Percentiles rank a stretch among this genome's conserved stretches.
phyloP scores from a whole-genome alignment of 1,139 yeast genomes.

The Debaryomyces fabryi region DNA sequence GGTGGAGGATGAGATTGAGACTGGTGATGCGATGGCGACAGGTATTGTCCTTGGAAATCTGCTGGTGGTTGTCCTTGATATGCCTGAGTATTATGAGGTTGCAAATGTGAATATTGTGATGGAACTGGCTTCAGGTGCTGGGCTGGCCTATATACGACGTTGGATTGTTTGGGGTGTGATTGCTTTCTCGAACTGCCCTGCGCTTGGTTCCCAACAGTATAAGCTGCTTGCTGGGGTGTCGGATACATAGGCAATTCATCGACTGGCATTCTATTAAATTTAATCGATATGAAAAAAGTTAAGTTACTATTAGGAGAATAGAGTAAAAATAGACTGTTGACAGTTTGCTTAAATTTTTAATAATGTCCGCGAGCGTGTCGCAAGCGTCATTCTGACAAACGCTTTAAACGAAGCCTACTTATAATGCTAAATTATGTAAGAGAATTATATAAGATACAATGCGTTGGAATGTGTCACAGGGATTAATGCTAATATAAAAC shows the following conservation, averaged over 20 bases:
- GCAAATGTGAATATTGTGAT: slow-evolving; percentile 15
- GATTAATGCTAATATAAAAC: not conserved
- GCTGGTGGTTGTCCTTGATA: slow-evolving; percentile 17
- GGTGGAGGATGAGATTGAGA: slow-evolving; percentile 16
- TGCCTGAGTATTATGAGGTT: slow-evolving; percentile 9
- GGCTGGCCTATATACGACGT: slow-evolving; percentile 20
- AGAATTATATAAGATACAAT: not conserved
- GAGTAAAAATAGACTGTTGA: slow-evolving; percentile 1
- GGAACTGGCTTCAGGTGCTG: slow-evolving; percentile 17
- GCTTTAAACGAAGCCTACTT: not conserved
- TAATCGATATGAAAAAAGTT: slow-evolving; percentile 1
- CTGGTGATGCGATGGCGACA: slow-evolving; percentile 19
- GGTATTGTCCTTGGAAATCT: slow-evolving; percentile 20
- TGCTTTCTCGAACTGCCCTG: slow-evolving; percentile 21
- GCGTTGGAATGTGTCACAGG: not conserved
- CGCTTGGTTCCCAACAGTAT: slow-evolving; percentile 29
- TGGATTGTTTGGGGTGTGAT: slow-evolving; percentile 12
- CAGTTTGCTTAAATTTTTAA: slow-evolving; percentile 2
- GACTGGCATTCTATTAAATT: slow-evolving; percentile 24
- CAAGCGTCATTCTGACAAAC: not conserved
- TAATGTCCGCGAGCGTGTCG: slow-evolving; percentile 1
- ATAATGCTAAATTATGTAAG: not conserved
- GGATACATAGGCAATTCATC: slow-evolving; percentile 52
- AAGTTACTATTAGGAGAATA: not conserved
- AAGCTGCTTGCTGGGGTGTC: slow-evolving; percentile 51